These are phyloP conservation scores for Verticillium longisporum DNA, from an alignment of 2,329 filamentous ascomycete genomes.

Conservation along the genomic window DNA sequence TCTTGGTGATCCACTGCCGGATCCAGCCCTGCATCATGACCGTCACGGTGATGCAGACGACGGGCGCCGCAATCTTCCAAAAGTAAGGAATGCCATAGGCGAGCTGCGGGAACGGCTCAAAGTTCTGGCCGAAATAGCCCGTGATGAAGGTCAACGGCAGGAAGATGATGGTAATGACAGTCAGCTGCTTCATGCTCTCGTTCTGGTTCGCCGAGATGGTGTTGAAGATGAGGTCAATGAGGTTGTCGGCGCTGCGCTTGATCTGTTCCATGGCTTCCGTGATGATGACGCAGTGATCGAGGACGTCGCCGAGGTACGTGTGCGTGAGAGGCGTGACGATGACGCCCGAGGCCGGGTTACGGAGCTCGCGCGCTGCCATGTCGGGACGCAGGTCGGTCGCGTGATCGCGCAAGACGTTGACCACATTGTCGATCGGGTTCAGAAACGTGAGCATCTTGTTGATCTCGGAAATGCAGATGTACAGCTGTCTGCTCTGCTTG, in stretches of 20 bases:
- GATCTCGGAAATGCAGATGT: constrained; percentile 76
- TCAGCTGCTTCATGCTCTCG: constrained; percentile 87
- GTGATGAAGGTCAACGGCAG: constrained; percentile 84
- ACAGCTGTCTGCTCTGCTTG: constrained; percentile 69
- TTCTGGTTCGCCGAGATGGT: constrained; percentile 86
- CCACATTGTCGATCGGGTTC: constrained; percentile 75
- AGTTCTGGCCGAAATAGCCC: constrained; percentile 80
- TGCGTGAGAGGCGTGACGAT: constrained; percentile 76
- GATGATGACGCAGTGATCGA: constrained; percentile 84
- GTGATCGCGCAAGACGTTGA: constrained; percentile 84
- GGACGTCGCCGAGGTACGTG: constrained; percentile 84
- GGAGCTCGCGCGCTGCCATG: constrained; percentile 34
- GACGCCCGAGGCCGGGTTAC: constrained; percentile 53
- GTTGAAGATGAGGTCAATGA: constrained; percentile 93
- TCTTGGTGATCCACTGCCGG: constrained; percentile 30
- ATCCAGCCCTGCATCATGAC: constrained; percentile 47
- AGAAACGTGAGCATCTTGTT: constrained; percentile 81
- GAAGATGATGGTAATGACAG: constrained; percentile 88
- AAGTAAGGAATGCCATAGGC: constrained; percentile 41
- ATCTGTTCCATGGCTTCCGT: constrained; percentile 77
- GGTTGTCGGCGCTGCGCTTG: constrained; percentile 67
- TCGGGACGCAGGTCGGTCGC: constrained; percentile 48
- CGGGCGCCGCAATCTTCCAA: constrained; percentile 56
- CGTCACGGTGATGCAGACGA: constrained; percentile 39
- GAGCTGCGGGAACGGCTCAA: constrained; percentile 45